A percentile compares a stretch with the other conserved stretches of the same genome.
phyloP scores from a whole-genome alignment of 495 filamentous ascomycete species.

The Trichoderma asperelloides region DNA sequence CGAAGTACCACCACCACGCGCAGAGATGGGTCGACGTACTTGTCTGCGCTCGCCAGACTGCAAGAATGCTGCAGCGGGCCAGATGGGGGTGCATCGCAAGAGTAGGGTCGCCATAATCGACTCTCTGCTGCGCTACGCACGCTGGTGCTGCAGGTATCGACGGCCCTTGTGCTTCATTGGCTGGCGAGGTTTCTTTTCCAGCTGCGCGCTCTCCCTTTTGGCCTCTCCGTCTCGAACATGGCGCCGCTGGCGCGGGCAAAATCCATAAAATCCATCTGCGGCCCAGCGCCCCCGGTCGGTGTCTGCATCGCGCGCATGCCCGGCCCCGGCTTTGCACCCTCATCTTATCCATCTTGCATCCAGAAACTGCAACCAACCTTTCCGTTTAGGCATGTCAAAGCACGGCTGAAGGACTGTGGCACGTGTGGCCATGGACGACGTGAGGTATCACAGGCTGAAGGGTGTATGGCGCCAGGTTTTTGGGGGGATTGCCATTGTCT shows the following conservation, averaged over 20 bases:
- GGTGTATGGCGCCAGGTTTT: not conserved
- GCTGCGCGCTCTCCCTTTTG: not conserved
- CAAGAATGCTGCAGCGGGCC: not conserved
- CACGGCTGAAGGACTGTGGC: not conserved
- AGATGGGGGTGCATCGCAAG: not conserved
- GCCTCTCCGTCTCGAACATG: not conserved
- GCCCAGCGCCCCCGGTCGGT: not conserved
- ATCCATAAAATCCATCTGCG: not conserved
- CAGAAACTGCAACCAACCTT: not conserved
- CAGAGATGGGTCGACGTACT: not conserved
- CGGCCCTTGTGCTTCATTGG: not conserved
- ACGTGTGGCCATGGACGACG: slow-evolving; percentile 6
- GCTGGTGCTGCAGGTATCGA: not conserved
- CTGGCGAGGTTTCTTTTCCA: not conserved
- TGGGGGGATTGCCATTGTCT: not conserved
- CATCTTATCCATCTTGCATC: slow-evolving; percentile 3
- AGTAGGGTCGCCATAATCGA: not conserved
- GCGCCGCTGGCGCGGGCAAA: slow-evolving; percentile 5
- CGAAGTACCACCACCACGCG: not conserved
- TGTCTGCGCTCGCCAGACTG: no score
- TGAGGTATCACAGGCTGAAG: not conserved
- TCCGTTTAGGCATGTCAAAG: not conserved
- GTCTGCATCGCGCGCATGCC: not conserved
- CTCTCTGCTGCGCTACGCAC: not conserved
- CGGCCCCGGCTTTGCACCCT: slow-evolving; percentile 3